Conservation (phyloP, 768 basidiomycete species). For the Piloderma croceum region DNA sequence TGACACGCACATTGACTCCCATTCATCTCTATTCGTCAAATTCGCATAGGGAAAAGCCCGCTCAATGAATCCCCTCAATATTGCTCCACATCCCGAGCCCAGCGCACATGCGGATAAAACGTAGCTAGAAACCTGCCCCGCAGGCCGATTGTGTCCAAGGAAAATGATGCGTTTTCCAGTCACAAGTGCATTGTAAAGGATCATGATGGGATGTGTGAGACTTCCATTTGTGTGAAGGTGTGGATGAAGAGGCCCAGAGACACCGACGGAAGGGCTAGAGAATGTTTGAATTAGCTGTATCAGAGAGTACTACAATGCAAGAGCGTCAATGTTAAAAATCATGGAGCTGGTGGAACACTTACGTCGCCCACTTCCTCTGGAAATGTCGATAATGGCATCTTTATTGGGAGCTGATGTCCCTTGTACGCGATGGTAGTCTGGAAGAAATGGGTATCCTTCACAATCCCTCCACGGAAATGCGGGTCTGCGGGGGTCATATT, state of each 20-base stretch:
- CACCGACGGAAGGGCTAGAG: constrained; percentile 48
- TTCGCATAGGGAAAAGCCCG: constrained; percentile 95
- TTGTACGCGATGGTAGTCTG: constrained; percentile 82
- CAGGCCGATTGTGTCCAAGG: constrained; percentile 83
- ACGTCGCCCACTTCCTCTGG: constrained; percentile 97
- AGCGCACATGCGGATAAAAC: constrained; percentile 94
- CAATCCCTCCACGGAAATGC: constrained; percentile 41
- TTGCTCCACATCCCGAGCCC: constrained; percentile 81
- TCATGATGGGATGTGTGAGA: constrained; percentile 87
- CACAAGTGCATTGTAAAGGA: constrained; percentile 92
- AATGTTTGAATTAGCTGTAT: constrained; percentile 88
- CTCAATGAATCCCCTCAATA: constrained; percentile 82
- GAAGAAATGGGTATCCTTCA: constrained; percentile 92
- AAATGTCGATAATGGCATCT: constrained; percentile 85
- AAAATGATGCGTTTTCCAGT: constrained; percentile 97
- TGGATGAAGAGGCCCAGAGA: constrained; percentile 77
- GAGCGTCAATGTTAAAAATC: constrained; percentile 9
- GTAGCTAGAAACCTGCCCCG: constrained; percentile 84
- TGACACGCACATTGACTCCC: constrained; percentile 74
- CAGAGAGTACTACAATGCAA: constrained; percentile 69
- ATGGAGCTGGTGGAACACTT: constrained; percentile 26
- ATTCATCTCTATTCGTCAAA: constrained; percentile 80
- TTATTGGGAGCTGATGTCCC: constrained; percentile 80
- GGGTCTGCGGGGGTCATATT: constrained; percentile 42
- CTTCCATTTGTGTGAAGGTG: constrained; percentile 91